phyloP scores from a whole-genome alignment of 2,329 filamentous ascomycete genomes.

The Didymella glomerata region DNA sequence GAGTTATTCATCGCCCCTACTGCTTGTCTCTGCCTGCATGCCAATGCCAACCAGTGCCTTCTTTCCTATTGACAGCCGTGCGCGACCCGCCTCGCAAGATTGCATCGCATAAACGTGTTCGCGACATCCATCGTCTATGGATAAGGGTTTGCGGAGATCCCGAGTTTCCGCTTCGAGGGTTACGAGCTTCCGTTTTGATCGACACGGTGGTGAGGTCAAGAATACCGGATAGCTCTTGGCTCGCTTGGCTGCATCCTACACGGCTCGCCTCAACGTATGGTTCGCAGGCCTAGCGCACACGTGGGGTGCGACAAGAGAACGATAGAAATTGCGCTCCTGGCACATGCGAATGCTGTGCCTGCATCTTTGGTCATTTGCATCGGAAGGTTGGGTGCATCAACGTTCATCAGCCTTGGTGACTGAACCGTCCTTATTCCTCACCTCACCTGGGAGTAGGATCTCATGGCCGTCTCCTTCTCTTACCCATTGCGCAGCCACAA shows the following conservation, averaged over 20 bases:
- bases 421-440: slow-evolving; percentile 53
- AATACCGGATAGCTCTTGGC: slow-evolving; percentile 10
- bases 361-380: neutral
- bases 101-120: slow-evolving; percentile 12
- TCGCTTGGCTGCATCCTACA: slow-evolving; percentile 20
- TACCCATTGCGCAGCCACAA: slow-evolving; percentile 64
- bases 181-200: slow-evolving; percentile 19
- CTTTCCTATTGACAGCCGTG: neutral
- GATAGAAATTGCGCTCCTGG: slow-evolving; percentile 3
- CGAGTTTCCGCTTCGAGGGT: slow-evolving; percentile 4
- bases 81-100: slow-evolving; percentile 6
- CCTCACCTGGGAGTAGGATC: slow-evolving; percentile 69
- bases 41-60: slow-evolving; percentile 5
- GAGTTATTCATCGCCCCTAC: too few species aligned
- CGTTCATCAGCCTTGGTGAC: slow-evolving; percentile 24
- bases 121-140: slow-evolving; percentile 1
- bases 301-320: slow-evolving; percentile 8
- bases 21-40: neutral
- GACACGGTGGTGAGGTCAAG: slow-evolving; percentile 17
- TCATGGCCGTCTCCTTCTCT: slow-evolving; percentile 71
- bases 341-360: neutral
- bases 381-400: too few species aligned
- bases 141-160: neutral
- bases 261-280: slow-evolving; percentile 18
- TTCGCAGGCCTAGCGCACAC: slow-evolving; percentile 3